Conservation (phyloP, 345 rosid genomes). For the Trapa incisa region DNA sequence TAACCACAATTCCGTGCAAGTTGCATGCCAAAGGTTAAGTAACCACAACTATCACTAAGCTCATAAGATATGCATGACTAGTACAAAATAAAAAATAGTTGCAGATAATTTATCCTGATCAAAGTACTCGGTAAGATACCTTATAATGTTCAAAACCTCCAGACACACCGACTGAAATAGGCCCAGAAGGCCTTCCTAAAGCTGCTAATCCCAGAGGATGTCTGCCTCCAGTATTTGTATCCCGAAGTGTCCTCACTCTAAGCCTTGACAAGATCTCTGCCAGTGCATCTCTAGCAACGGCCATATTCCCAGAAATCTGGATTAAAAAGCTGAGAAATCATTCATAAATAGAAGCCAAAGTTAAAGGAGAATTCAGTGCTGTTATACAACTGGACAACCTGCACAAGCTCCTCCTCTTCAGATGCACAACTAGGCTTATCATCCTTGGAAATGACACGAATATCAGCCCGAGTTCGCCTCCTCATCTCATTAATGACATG, state of each 20-base stretch:
- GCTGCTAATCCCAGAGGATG: constrained; percentile 23
- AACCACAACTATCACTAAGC: neutral
- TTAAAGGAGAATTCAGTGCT: neutral
- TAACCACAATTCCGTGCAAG: neutral
- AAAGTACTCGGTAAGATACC: constrained; percentile 17
- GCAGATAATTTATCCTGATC: neutral
- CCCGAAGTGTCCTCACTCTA: constrained; percentile 38
- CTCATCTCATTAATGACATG: constrained; percentile 54
- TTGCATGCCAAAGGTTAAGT: neutral
- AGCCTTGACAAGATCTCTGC: constrained; percentile 40
- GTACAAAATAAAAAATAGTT: neutral
- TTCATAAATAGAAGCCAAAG: constrained; percentile 5
- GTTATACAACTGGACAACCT: constrained; percentile 20
- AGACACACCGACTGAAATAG: constrained; percentile 20
- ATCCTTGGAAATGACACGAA: constrained; percentile 42
- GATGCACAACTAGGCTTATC: constrained; percentile 42
- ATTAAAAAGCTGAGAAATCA: constrained; percentile 11
- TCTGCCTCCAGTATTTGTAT: constrained; percentile 25
- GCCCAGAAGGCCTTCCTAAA: constrained; percentile 20
- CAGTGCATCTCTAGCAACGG: constrained; percentile 45
- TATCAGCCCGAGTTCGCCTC: constrained; percentile 46
- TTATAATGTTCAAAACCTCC: constrained; percentile 25
- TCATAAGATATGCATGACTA: neutral
- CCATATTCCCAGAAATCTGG: constrained; percentile 43
- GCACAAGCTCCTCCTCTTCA: constrained; percentile 52